Evolutionary conservation across 1,284 basidiomycete species (phyloP).

Genomic region (Ustilago cynodontis): DNA sequence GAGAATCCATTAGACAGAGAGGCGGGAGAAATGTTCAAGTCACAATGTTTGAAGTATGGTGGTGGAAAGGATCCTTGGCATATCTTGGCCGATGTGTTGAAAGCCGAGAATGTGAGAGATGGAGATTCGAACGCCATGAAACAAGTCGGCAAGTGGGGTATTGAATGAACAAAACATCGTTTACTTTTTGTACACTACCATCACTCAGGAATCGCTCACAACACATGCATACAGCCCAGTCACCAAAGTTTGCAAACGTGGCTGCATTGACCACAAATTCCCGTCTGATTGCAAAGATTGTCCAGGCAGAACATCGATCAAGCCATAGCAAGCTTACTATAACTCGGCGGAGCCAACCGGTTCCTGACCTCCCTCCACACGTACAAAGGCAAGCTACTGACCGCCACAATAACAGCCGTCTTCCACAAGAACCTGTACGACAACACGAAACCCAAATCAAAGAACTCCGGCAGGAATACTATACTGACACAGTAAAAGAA

Average conservation of each 20-base stretch:
- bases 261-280: not conserved
- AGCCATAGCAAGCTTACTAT: constrained; percentile 78
- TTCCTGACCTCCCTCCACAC: constrained; percentile 88
- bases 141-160: constrained; percentile 77
- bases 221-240: not conserved
- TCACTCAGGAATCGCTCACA: not conserved
- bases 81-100: constrained; percentile 84
- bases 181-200: constrained; percentile 11
- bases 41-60: constrained; percentile 81
- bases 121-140: constrained; percentile 83
- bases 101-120: constrained; percentile 20
- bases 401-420: constrained; percentile 85
- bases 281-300: not conserved
- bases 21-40: constrained; percentile 82
- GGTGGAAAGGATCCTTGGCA: constrained; percentile 94
- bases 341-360: constrained; percentile 90
- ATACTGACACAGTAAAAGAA: constrained; percentile 92
- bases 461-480: constrained; percentile 93
- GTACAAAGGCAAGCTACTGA: constrained; percentile 89
- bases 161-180: constrained; percentile 24
- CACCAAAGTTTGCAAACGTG: not conserved
- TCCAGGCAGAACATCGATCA: constrained; percentile 10
- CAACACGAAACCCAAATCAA: constrained; percentile 93
- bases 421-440: constrained; percentile 93
- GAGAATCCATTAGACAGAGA: constrained; percentile 68